Evolutionary conservation across 371 early-diverging fungal genomes (phyloP).

Genomic region (Funneliformis caledonium): DNA sequence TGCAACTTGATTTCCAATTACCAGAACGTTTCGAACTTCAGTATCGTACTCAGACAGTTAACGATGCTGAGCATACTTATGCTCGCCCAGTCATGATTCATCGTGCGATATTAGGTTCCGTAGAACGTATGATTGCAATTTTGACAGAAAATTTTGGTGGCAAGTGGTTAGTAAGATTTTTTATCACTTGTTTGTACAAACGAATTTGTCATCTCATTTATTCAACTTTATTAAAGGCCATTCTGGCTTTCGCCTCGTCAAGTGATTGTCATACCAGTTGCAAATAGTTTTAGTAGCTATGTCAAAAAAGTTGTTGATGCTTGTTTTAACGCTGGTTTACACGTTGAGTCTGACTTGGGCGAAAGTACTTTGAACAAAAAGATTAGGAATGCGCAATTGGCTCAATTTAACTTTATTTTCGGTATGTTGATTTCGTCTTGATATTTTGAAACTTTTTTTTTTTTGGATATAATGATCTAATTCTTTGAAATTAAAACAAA

Average conservation of each 20-base stretch:
- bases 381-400: conserved; percentile 89
- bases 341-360: conserved; percentile 84
- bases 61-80: conserved; percentile 51
- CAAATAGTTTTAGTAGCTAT: conserved; percentile 51
- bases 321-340: conserved; percentile 67
- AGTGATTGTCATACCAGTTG: conserved; percentile 88
- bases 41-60: conserved; percentile 61
- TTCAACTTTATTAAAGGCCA: conserved; percentile 58
- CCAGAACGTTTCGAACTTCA: conserved; percentile 89
- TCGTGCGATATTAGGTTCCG: conserved; percentile 91
- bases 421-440: conserved; percentile 22
- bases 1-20: conserved; percentile 97
- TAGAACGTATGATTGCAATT: conserved; percentile 96
- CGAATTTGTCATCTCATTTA: not conserved
- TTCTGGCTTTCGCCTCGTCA: conserved; percentile 99
- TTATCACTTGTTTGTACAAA: not conserved
- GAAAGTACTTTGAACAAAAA: conserved; percentile 94
- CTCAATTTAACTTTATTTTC: conserved; percentile 91
- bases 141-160: conserved; percentile 90
- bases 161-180: conserved; percentile 60
- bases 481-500: conserved; percentile 45
- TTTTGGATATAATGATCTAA: not conserved
- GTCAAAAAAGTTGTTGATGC: conserved; percentile 55
- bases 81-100: conserved; percentile 94
- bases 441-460: not conserved